Percentiles rank a stretch among this genome's conserved stretches.
phyloP scores from a whole-genome alignment of 2,329 filamentous ascomycete species.

The Metarhizium brunneum region DNA sequence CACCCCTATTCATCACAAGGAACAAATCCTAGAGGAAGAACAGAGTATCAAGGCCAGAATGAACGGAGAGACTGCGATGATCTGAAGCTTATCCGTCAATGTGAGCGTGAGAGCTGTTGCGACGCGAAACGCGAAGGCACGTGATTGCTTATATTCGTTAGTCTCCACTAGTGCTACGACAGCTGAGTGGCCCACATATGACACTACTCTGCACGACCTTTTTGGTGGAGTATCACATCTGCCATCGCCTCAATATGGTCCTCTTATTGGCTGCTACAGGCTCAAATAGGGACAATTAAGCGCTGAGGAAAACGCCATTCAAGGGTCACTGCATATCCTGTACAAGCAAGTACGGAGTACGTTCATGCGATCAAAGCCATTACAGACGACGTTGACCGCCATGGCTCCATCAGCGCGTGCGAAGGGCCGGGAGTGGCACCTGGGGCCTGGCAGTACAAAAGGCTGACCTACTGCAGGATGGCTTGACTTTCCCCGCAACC shows the following conservation, averaged over 20 bases:
- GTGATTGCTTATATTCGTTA: background rate
- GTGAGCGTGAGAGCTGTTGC: background rate
- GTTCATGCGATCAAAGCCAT: background rate
- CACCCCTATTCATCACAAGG: background rate
- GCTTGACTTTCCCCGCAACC: background rate
- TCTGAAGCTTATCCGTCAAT: background rate
- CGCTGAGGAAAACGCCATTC: background rate
- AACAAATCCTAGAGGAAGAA: background rate
- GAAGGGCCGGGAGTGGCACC: background rate
- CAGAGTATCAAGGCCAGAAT: background rate
- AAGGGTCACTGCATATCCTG: background rate
- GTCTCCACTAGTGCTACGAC: no score
- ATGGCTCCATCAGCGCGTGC: background rate
- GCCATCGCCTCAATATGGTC: no score
- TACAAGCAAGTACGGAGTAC: no score
- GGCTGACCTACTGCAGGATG: background rate
- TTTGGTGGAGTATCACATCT: background rate
- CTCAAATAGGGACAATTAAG: background rate
- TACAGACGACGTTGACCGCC: background rate
- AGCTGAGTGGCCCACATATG: no score
- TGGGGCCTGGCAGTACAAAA: background rate
- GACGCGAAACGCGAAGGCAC: conserved; percentile 5
- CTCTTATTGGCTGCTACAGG: background rate
- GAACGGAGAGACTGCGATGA: background rate
- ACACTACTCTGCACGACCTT: background rate